Evolutionary conservation across 2,329 filamentous ascomycete genomes (phyloP), one percentile per base, ranked within the genome.

Genomic region (Clonostachys byssicola): DNA sequence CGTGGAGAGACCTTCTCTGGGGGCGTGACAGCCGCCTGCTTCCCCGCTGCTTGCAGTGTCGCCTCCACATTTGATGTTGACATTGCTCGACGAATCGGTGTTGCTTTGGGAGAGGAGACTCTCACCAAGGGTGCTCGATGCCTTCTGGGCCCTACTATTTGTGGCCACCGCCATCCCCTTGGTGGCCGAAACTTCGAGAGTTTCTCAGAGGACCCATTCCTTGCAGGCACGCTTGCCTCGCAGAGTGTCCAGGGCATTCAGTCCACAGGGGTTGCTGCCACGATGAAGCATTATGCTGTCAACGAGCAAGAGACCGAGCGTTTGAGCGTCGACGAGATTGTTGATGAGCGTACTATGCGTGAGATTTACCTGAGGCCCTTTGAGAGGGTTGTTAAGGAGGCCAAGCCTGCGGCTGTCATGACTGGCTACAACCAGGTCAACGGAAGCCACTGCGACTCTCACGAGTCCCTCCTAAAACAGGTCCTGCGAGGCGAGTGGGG

Each of bases 41-140:
- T 62, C 34, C 59, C 56, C 6, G 62, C 54, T 46, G 63, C 56
- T 48, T 61, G 59, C 39, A 60, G 52, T 36, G 52, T 87, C 42
- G 83, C 81, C 6, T 79, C 83, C 10, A 85, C 81, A 9, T 87
- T 82, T 70, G 81, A 86, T 54, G 54, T 68, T 3, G 73, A 79
- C 5, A 64, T 86, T 17, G 72, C 85, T 34, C 64, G 75, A 43
- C 63, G 76, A 45, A 72, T 83, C 16, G 83, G 83, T 12, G 64
- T 71, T 14, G 66, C 81, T 16, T 73, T 86, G 48, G 83, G 76
- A 16, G 72, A 79, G 20, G 84, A 69, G 41, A 56, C 62, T 2
- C 54, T 57, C n/a, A 58, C 54, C 45, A 92, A 91, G 65, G 85
- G 84, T 45, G 77, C 86, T 8, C 84, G 89, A 55, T 77, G 88